Conservation (phyloP, 23 red algal genomes). For the Rhodosorus marinus region DNA sequence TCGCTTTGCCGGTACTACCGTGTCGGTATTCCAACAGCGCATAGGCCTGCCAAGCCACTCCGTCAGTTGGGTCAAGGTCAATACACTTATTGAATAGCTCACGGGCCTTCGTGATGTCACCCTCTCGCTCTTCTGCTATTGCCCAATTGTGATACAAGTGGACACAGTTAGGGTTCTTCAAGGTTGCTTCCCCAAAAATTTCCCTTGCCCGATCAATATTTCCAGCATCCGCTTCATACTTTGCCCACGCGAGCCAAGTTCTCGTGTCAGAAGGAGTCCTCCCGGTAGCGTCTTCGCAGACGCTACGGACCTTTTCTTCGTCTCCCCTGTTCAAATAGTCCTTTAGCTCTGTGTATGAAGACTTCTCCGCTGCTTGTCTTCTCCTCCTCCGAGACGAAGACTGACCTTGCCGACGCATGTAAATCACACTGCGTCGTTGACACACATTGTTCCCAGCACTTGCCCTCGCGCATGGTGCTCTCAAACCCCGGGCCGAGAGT, state of each 20-base stretch:
- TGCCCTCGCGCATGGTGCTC: no score
- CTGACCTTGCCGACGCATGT: no score
- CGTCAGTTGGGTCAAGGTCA: conserved; percentile 11
- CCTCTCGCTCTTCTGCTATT: conserved; percentile 39
- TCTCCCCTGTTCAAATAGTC: no score
- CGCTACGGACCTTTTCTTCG: no score
- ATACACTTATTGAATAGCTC: conserved; percentile 18
- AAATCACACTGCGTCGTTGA: no score
- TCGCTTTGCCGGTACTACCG: conserved; percentile 7
- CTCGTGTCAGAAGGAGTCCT: not conserved
- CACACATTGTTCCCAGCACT: no score
- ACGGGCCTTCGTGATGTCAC: conserved; percentile 4
- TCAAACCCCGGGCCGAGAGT: no score
- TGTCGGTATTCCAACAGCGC: conserved; percentile 47
- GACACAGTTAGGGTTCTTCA: not conserved
- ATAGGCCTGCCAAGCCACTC: conserved; percentile 33
- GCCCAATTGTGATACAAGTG: conserved; percentile 49
- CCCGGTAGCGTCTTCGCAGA: no score
- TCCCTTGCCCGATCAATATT: not conserved
- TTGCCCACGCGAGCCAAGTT: conserved; percentile 3
- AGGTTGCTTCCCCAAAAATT: not conserved
- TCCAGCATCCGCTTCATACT: conserved; percentile 4
- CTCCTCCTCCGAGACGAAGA: no score
- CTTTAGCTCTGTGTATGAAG: no score
- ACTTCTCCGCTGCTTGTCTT: no score